These are phyloP conservation scores for Puccinellia tenuiflora DNA, from an alignment of 176 grass and related monocot genomes.

Conservation along the genomic window DNA sequence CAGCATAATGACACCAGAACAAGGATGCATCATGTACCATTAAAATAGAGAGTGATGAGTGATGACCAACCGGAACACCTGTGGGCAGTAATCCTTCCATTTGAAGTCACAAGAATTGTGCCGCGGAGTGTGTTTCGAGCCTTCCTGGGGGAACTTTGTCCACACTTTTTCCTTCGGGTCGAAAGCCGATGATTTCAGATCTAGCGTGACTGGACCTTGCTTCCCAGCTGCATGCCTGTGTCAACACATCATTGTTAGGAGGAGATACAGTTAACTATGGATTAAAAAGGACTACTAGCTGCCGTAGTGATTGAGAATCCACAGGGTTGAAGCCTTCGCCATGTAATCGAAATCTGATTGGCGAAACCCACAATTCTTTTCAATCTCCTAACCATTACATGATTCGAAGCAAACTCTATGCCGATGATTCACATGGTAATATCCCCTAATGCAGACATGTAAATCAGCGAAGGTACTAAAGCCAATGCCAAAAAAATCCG, in stretches of 20 bases:
- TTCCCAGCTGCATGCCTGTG: conserved; percentile 88
- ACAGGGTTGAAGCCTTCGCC: background rate
- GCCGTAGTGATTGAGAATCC: background rate
- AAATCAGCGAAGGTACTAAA: conserved; percentile 12
- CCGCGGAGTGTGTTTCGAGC: conserved; percentile 83
- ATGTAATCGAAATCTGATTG: background rate
- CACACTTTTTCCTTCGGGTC: conserved; percentile 91
- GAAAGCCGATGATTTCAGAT: conserved; percentile 92
- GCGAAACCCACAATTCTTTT: background rate
- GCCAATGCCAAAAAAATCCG: background rate
- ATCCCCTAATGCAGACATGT: background rate
- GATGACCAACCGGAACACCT: conserved; percentile 86
- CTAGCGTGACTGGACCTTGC: conserved; percentile 59
- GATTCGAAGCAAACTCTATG: background rate
- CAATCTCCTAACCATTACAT: background rate
- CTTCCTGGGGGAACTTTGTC: conserved; percentile 95
- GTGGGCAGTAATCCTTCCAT: conserved; percentile 98
- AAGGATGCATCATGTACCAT: background rate
- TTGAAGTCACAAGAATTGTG: conserved; percentile 95
- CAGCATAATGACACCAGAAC: conserved; percentile 17
- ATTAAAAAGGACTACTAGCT: background rate
- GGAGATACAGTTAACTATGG: background rate
- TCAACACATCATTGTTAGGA: conserved; percentile 16
- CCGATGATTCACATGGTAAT: background rate
- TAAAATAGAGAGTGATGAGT: conserved; percentile 7